A percentile compares a stretch with the other conserved stretches of the same genome.
phyloP scores from a whole-genome alignment of 2,329 filamentous ascomycete species.

The Penicillium crustosum region DNA sequence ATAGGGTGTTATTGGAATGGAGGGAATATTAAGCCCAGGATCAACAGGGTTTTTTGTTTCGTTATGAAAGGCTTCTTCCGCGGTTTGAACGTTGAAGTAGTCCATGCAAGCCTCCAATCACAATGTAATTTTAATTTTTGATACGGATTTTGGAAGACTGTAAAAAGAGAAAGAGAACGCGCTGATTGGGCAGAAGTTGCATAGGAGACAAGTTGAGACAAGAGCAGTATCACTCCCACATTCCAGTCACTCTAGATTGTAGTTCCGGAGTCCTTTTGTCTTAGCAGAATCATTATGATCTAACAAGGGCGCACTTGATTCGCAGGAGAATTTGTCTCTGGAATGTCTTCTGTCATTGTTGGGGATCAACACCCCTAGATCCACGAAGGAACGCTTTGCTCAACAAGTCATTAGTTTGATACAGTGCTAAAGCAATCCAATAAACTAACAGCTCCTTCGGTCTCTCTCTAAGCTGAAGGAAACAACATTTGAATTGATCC shows the following conservation, averaged over 20 bases:
- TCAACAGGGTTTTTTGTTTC: too few species aligned
- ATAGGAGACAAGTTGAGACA: neutral
- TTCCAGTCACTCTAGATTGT: constrained; percentile 7
- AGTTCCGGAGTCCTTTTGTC: neutral
- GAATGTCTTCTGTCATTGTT: constrained; percentile 20
- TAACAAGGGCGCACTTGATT: neutral
- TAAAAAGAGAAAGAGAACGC: neutral
- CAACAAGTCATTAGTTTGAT: neutral
- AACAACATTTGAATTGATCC: neutral
- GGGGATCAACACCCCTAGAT: constrained; percentile 19
- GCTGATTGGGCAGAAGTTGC: neutral
- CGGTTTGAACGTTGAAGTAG: neutral
- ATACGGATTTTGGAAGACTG: neutral
- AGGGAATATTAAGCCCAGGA: neutral
- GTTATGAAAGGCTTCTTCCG: too few species aligned
- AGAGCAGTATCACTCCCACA: constrained; percentile 6
- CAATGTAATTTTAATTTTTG: neutral
- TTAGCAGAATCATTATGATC: constrained; percentile 18
- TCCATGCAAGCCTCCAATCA: neutral
- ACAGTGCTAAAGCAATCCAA: neutral
- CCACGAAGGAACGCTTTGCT: neutral
- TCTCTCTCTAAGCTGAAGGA: neutral
- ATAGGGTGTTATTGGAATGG: constrained; percentile 5
- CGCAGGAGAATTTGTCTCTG: neutral
- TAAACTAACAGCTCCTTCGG: too few species aligned